phyloP scores from a whole-genome alignment of 352 stramenopile species.

The Pythium guiyangense region DNA sequence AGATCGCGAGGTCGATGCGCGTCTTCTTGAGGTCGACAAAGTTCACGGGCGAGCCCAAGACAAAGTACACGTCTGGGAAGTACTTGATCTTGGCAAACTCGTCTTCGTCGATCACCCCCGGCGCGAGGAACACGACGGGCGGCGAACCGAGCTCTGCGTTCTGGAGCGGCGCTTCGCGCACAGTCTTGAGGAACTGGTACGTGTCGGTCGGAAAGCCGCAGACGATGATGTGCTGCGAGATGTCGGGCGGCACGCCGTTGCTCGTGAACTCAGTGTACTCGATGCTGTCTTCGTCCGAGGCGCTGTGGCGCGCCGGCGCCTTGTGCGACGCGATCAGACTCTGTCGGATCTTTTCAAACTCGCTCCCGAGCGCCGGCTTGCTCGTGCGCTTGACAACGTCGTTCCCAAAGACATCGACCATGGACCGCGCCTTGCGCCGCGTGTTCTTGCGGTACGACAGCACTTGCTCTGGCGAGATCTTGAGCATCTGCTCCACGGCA shows the following conservation, averaged over 20 bases:
- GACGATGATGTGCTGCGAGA: constrained; percentile 60
- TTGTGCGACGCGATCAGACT: constrained; percentile 55
- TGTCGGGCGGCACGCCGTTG: constrained; percentile 29
- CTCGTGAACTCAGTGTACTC: constrained; percentile 57
- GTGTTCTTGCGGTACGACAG: constrained; percentile 71
- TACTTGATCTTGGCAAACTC: constrained; percentile 46
- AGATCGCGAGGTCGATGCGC: constrained; percentile 46
- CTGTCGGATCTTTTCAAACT: constrained; percentile 55
- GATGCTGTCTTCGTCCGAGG: constrained; percentile 12
- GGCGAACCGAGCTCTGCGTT: constrained; percentile 35
- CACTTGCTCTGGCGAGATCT: constrained; percentile 70
- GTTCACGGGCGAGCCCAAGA: constrained; percentile 66
- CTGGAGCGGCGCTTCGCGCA: constrained; percentile 42
- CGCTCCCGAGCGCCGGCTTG: constrained; percentile 49
- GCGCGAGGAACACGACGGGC: constrained; percentile 54
- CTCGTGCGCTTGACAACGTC: constrained; percentile 39
- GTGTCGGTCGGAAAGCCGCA: constrained; percentile 63
- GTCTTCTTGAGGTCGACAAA: constrained; percentile 69
- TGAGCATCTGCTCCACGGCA: constrained; percentile 47
- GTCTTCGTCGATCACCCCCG: constrained; percentile 42
- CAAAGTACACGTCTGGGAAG: constrained; percentile 63
- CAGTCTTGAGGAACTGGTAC: constrained; percentile 68
- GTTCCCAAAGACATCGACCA: constrained; percentile 20
- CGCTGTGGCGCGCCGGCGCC: constrained; percentile 20
- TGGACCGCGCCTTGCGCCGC: constrained; percentile 51